phyloP scores from a whole-genome alignment of 2,329 filamentous ascomycete species.

The Aspergillus eucalypticola region DNA sequence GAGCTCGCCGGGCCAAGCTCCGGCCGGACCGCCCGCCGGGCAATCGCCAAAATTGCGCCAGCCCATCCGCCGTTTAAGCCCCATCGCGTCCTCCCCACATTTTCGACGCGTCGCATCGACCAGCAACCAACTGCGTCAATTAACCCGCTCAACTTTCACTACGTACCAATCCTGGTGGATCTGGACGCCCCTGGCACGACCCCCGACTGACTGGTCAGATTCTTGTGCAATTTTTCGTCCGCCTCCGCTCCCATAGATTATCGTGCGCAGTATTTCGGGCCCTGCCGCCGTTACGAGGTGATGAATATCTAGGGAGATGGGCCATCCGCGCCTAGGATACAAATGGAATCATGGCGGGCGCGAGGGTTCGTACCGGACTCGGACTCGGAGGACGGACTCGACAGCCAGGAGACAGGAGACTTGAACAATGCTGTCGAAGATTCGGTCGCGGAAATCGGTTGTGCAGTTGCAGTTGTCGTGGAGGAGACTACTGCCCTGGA shows the following conservation, averaged over 20 bases:
- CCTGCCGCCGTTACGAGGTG: conserved; percentile 10
- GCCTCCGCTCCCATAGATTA: not conserved
- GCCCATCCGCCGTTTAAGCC: conserved; percentile 5
- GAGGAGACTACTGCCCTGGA: not conserved
- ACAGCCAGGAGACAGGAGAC: conserved; percentile 32
- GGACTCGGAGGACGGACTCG: conserved; percentile 48
- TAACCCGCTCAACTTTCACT: not conserved
- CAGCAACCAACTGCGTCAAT: conserved; percentile 1
- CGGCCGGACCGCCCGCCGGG: not conserved
- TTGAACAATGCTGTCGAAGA: conserved; percentile 14
- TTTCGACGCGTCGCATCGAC: conserved; percentile 26
- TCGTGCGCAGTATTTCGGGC: not conserved
- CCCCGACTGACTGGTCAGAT: not conserved
- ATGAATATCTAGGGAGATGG: conserved; percentile 40
- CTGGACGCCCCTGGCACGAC: not conserved
- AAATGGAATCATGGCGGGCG: conserved; percentile 53
- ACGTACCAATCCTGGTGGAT: not conserved
- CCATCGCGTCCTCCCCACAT: conserved; percentile 30
- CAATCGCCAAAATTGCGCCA: conserved; percentile 27
- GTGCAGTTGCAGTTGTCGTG: not conserved
- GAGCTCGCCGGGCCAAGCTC: conserved; percentile 13
- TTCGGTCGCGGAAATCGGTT: conserved; percentile 12
- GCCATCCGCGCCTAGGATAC: conserved; percentile 33
- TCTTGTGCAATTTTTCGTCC: not conserved
- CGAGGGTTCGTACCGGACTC: conserved; percentile 55